Evolutionary conservation across 1,139 yeast genomes (phyloP), one percentile per base, ranked within the genome.

Genomic region (Saccharomycopsis hybrid): DNA sequence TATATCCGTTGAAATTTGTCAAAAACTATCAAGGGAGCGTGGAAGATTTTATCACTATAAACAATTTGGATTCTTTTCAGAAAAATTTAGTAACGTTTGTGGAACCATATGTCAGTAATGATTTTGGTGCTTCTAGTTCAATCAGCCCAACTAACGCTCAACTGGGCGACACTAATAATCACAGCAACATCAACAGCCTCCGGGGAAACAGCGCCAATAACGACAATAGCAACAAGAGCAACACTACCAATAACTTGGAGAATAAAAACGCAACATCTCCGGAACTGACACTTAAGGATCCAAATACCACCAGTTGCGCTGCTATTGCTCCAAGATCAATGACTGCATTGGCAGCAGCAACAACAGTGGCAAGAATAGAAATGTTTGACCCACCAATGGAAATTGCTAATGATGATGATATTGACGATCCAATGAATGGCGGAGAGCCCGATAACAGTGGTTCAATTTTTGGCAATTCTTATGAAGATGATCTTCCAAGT

Each of bases 271-370:
- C 18, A 18, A 18, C 18, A 18, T 18, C 18, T 18, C 18, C 18
- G 18, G 18, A 18, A 18, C 18, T 18, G 18, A 18, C 18, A 18
- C 18, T 18, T 18, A 18, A 18, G 18, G 18, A 18, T 18, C 18
- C 18, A 18, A 18, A 7, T 31, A 31, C 36, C 18, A 33, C 31
- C 7, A 47, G 66, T 4, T 65, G 70, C 54, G 59, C 68, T 0
- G 69, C 66, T 49, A 61, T 67, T 43, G 69, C 70, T 0, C 70
- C 71, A 49, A 58, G 68, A 51, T 60, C 67, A 8, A 62, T 65
- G 58, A 58, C 66, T 40, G 62, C 66, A 1, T 49, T 58, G 13
- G 60, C 63, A 13, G 62, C 61, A 9, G 39, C 39, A 5, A 36
- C 39, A 5, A 36, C 39, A 9, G 18, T 36, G n/a, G 18, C 39